These are phyloP conservation scores for Ilex paraguariensis DNA, from an alignment of 305 asterid genomes.

Conservation along the genomic window DNA sequence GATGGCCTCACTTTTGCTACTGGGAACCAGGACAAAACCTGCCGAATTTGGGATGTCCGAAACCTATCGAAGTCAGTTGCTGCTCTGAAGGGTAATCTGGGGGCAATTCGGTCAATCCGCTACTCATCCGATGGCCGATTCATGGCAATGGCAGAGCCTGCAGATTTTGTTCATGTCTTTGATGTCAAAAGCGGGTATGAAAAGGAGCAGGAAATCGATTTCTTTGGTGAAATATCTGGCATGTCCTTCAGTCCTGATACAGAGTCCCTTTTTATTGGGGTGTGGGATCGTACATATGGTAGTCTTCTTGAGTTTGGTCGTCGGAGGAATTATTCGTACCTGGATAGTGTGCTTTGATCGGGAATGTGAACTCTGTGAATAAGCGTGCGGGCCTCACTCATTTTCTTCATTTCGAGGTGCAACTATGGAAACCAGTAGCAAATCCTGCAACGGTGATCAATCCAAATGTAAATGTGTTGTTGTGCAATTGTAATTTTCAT, in stretches of 20 bases:
- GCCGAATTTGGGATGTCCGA: conserved; percentile 70
- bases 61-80: conserved; percentile 57
- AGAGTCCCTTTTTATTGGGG: conserved; percentile 62
- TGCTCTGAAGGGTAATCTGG: conserved; percentile 60
- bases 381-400: too few species aligned
- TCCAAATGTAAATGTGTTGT: neutral
- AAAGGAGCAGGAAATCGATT: conserved; percentile 66
- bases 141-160: conserved; percentile 72
- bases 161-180: conserved; percentile 66
- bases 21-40: conserved; percentile 77
- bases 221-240: conserved; percentile 75
- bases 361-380: neutral
- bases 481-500: neutral
- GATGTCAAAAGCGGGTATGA: conserved; percentile 51
- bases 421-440: too few species aligned
- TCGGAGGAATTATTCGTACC: conserved; percentile 43
- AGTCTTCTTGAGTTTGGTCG: conserved; percentile 65
- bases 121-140: conserved; percentile 68
- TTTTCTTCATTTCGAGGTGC: too few species aligned
- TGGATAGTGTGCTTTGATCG: conserved; percentile 19
- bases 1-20: conserved; percentile 63
- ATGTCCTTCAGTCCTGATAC: conserved; percentile 72
- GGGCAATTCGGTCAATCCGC: conserved; percentile 70
- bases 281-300: conserved; percentile 71
- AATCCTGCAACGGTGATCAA: neutral